Base-by-base conservation (phyloP, 495 filamentous ascomycete genomes). In the Pseudotulostoma volvatum region DNA sequence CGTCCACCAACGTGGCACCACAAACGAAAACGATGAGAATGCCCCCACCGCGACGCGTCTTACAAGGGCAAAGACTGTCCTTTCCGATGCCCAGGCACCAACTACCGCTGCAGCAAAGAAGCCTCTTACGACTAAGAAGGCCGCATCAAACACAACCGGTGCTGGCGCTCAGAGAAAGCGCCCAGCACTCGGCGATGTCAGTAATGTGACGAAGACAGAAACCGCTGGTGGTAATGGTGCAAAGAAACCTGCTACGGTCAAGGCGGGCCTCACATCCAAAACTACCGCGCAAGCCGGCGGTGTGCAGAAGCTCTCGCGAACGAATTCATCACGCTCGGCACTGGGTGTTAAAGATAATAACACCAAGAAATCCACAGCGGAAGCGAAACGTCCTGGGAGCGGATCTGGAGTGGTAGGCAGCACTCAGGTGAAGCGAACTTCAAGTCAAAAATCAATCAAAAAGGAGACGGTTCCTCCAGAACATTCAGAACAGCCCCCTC, bases 1-100 rank as follows among this genome's bases (percentile, higher is more conserved):
- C 38, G 57, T 68, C 48, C 67, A 77, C 45, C 65, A 67, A 40
- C 76, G 85, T 60, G 69, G 73, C 46, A 61, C 77, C 42, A 77
- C 77, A 49, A 88, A 95, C 55, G 85, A 94, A 61, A 94, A 94
- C 51, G 90, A 94, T 52, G 90, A 96, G 67, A 94, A 93, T 50
- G 62, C 57, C 34, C 74, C 68, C 17, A 5, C 11, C 5, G 74
- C 80, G 41, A 78, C 75, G 57, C 85, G 88, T 60, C 50, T 95
- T 52, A 97, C 90, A 38, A 72, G 90, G 56, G 88, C 92, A 42
- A 97, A 97, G 63, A 83, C 83, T 31, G 79, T 80, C 16, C 61
- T 88, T 30, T 44, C 51, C 15, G 61, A 67, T 38, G 73, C 74
- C 43, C 66, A 64, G 44, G 49, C 64, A 33, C 60, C 66, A 25